phyloP scores from a whole-genome alignment of 2,329 filamentous ascomycete species.

The Karstenula rhodostoma region DNA sequence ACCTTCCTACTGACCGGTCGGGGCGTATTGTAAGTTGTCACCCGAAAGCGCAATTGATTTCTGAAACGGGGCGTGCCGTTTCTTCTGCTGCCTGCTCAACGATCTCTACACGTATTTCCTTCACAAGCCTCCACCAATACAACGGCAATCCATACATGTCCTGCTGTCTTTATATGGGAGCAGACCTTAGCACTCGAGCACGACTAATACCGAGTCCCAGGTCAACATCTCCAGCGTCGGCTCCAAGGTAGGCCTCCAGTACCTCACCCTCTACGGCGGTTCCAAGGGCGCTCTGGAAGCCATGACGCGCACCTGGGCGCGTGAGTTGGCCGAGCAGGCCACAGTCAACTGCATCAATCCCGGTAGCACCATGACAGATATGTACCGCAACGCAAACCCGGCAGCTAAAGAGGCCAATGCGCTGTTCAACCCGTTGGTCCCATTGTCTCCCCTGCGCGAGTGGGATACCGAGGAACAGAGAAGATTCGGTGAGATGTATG shows the following conservation, averaged over 20 bases:
- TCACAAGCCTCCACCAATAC: not conserved
- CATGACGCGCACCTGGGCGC: constrained; percentile 70
- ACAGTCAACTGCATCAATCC: constrained; percentile 71
- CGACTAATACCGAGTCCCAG: not conserved
- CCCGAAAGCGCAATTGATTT: not conserved
- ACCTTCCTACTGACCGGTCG: constrained; percentile 71
- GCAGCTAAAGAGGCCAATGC: constrained; percentile 5
- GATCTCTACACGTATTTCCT: not conserved
- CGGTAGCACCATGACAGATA: constrained; percentile 62
- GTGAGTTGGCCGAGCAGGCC: constrained; percentile 64
- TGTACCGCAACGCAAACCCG: constrained; percentile 54
- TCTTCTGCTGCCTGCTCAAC: not conserved
- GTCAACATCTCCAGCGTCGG: constrained; percentile 64
- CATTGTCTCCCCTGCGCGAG: constrained; percentile 2
- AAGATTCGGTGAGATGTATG: constrained; percentile 4
- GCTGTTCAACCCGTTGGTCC: constrained; percentile 5
- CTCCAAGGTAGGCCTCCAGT: constrained; percentile 61
- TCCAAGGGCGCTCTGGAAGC: constrained; percentile 70
- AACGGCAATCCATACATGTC: not conserved
- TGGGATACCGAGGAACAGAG: constrained; percentile 4
- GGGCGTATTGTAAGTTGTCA: constrained; percentile 61
- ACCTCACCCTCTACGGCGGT: constrained; percentile 66
- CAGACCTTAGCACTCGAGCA: not conserved
- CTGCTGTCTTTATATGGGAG: not conserved
- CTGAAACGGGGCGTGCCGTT: no score